phyloP scores from a whole-genome alignment of 2,329 filamentous ascomycete species.

The Claviceps spartinae region DNA sequence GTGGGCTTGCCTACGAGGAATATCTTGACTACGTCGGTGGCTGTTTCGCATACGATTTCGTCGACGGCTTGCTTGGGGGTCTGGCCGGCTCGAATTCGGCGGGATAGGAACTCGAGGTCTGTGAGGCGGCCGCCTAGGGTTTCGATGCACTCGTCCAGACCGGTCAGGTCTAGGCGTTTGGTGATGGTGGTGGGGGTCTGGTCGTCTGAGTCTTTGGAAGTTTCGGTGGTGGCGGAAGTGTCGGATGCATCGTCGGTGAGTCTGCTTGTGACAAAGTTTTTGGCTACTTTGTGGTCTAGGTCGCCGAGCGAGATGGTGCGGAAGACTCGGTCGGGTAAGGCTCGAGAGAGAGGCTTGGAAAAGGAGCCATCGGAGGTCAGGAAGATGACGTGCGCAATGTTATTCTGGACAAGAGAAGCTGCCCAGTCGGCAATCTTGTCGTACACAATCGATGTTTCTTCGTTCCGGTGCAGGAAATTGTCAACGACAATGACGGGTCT shows the following conservation, averaged over 20 bases:
- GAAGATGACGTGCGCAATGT: constrained; percentile 89
- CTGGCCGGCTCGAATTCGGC: constrained; percentile 77
- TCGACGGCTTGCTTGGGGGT: constrained; percentile 65
- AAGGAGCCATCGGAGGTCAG: constrained; percentile 81
- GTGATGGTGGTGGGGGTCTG: neutral
- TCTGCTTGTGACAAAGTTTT: constrained; percentile 78
- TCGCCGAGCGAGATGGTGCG: constrained; percentile 76
- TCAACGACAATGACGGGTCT: constrained; percentile 79
- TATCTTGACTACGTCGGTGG: constrained; percentile 85
- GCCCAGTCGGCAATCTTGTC: constrained; percentile 85
- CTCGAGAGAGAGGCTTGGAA: constrained; percentile 74
- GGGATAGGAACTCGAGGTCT: constrained; percentile 86
- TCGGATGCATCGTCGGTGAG: constrained; percentile 39
- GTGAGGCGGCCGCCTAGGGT: constrained; percentile 83
- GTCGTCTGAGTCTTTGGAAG: constrained; percentile 8
- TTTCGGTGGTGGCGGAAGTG: constrained; percentile 11
- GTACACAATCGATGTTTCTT: constrained; percentile 51
- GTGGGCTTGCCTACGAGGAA: constrained; percentile 57
- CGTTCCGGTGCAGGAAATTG: constrained; percentile 75
- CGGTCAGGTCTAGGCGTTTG: constrained; percentile 37
- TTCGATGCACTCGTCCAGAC: constrained; percentile 70
- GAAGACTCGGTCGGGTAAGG: constrained; percentile 83
- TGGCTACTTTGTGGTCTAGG: constrained; percentile 72
- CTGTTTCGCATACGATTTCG: constrained; percentile 80
- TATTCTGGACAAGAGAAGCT: constrained; percentile 68